Conservation (phyloP, 805 yeast genomes). For the Monosporozyma servazzii region DNA sequence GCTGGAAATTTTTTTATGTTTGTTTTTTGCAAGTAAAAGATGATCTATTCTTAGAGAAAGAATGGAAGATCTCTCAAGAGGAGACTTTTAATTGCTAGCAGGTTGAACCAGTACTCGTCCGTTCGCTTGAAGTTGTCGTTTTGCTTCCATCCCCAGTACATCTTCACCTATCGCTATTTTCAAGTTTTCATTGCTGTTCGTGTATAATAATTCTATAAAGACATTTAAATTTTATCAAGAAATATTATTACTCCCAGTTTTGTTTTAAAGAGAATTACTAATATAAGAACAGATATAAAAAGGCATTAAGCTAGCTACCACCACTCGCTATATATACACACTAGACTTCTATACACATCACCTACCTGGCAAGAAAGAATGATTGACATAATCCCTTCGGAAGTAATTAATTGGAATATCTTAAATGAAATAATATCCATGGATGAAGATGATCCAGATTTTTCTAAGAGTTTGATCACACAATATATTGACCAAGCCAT, state of each 20-base stretch:
- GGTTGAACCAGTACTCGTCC: neutral
- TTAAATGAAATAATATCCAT: constrained; percentile 80
- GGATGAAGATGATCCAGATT: constrained; percentile 96
- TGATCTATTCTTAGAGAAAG: neutral
- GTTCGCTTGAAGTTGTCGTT: neutral
- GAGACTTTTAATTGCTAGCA: neutral
- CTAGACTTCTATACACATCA: neutral
- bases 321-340: neutral
- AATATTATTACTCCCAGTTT: neutral
- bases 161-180: neutral
- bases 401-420: constrained; percentile 79
- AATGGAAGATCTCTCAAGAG: neutral
- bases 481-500: constrained; percentile 87
- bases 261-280: neutral
- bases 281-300: neutral
- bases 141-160: neutral
- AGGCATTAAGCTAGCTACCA: neutral
- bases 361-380: neutral
- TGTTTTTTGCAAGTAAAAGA: neutral
- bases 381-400: constrained; percentile 32
- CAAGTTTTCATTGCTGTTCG: neutral
- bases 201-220: neutral
- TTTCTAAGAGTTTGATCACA: constrained; percentile 64
- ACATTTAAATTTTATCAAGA: neutral
- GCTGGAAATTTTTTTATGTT: neutral